Conservation (phyloP, 257 asterid genomes). For the Prunella vulgaris region DNA sequence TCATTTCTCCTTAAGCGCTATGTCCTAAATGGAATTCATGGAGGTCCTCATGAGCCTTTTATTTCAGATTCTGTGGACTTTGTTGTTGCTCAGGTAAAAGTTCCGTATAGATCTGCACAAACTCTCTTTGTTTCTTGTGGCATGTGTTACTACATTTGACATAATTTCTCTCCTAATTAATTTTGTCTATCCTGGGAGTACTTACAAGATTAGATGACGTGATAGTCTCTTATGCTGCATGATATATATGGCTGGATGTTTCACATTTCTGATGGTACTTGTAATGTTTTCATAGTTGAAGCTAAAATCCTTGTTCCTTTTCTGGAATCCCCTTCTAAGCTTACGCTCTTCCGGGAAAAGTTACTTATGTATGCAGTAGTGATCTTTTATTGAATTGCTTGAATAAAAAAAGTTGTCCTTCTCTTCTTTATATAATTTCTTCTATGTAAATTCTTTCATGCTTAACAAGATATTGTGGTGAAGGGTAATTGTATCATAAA, state of each 20-base stretch:
- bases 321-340: neutral
- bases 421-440: neutral
- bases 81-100: conserved; percentile 90
- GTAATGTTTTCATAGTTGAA: neutral
- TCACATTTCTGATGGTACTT: neutral
- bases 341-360: neutral
- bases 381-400: neutral
- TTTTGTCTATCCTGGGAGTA: neutral
- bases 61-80: conserved; percentile 98
- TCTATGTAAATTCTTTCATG: neutral
- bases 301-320: neutral
- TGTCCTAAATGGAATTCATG: conserved; percentile 84
- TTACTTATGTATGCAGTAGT: neutral
- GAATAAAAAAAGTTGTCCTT: neutral
- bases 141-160: neutral
- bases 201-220: neutral
- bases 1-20: conserved; percentile 84
- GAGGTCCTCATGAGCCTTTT: conserved; percentile 95
- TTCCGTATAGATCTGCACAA: neutral
- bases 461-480: neutral
- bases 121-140: conserved; percentile 8
- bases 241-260: neutral
- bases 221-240: conserved; percentile 17
- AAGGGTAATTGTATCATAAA: neutral
- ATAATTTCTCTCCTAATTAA: neutral